Evolutionary conservation across 2,329 filamentous ascomycete genomes (phyloP).

Genomic region (Calonectria pseudoreteaudii): DNA sequence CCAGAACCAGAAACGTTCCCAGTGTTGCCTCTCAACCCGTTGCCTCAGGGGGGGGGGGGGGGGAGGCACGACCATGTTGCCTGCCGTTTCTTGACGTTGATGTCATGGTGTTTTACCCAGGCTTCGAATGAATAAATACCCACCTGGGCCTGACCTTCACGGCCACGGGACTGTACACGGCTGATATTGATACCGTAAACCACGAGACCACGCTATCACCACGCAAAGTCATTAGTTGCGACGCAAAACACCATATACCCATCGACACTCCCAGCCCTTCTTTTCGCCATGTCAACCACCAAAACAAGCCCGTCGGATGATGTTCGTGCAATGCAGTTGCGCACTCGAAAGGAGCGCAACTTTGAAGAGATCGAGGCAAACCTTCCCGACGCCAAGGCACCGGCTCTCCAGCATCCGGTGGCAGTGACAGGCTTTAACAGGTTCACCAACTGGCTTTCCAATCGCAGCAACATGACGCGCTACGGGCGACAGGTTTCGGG

Average conservation of each 20-base stretch:
- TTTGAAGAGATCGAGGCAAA: constrained; percentile 64
- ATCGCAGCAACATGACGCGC: constrained; percentile 67
- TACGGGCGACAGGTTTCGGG: constrained; percentile 69
- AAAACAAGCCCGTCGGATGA: constrained; percentile 41
- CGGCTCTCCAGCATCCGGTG: constrained; percentile 44
- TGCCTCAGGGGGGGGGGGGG: background rate
- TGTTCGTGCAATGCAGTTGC: constrained; percentile 60
- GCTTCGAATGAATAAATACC: background rate
- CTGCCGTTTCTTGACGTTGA: background rate
- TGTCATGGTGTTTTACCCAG: constrained; percentile 1
- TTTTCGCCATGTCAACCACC: constrained; percentile 40
- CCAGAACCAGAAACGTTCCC: background rate
- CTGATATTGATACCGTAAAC: constrained; percentile 9
- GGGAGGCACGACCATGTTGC: background rate
- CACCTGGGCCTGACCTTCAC: background rate
- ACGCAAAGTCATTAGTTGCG: background rate
- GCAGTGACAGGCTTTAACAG: constrained; percentile 48
- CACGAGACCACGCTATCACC: constrained; percentile 23
- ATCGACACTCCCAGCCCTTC: constrained; percentile 9
- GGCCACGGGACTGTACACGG: constrained; percentile 16
- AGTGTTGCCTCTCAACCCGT: background rate
- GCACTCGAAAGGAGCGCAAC: constrained; percentile 60
- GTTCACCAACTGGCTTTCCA: constrained; percentile 53
- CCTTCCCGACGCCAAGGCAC: constrained; percentile 53
- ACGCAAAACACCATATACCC: constrained; percentile 1